Conservation (phyloP, 1,139 yeast genomes). For the Debaryomyces coudertii region DNA sequence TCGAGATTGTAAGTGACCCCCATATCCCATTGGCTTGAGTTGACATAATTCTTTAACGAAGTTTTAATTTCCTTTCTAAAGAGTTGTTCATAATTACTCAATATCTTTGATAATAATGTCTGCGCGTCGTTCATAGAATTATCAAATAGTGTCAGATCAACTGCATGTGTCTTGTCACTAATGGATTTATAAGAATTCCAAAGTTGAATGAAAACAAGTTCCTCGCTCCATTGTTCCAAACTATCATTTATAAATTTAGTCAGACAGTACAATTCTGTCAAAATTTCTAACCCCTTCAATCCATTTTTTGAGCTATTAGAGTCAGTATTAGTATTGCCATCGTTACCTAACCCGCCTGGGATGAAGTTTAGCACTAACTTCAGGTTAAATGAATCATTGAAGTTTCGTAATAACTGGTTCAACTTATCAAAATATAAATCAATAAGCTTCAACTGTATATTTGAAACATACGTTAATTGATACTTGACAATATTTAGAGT, state of each 20-base stretch:
- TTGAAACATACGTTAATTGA: slow-evolving; percentile 69
- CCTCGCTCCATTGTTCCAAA: slow-evolving; percentile 67
- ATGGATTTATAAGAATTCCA: slow-evolving; percentile 50
- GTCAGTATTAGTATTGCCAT: slow-evolving; percentile 13
- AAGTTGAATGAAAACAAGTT: slow-evolving; percentile 63
- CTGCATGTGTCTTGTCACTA: slow-evolving; percentile 20
- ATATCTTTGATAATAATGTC: slow-evolving; percentile 40
- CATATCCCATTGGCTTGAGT: slow-evolving; percentile 40
- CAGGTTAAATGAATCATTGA: slow-evolving; percentile 47
- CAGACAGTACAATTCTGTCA: slow-evolving; percentile 66
- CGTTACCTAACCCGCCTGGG: slow-evolving; percentile 34
- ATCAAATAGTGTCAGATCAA: slow-evolving; percentile 56
- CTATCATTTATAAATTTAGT: slow-evolving; percentile 53
- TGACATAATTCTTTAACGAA: slow-evolving; percentile 56
- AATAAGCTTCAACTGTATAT: slow-evolving; percentile 66
- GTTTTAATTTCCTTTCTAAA: slow-evolving; percentile 54
- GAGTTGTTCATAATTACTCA: slow-evolving; percentile 44
- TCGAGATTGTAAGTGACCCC: slow-evolving; percentile 25
- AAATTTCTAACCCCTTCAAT: slow-evolving; percentile 51
- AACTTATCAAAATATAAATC: slow-evolving; percentile 61
- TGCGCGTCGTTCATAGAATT: slow-evolving; percentile 52
- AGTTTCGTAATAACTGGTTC: slow-evolving; percentile 46
- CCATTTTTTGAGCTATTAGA: slow-evolving; percentile 17
- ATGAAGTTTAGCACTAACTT: slow-evolving; percentile 40
- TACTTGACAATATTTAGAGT: slow-evolving; percentile 60